phyloP scores from a whole-genome alignment of 768 basidiomycete genomes.

The Pleurotus ostreatus region DNA sequence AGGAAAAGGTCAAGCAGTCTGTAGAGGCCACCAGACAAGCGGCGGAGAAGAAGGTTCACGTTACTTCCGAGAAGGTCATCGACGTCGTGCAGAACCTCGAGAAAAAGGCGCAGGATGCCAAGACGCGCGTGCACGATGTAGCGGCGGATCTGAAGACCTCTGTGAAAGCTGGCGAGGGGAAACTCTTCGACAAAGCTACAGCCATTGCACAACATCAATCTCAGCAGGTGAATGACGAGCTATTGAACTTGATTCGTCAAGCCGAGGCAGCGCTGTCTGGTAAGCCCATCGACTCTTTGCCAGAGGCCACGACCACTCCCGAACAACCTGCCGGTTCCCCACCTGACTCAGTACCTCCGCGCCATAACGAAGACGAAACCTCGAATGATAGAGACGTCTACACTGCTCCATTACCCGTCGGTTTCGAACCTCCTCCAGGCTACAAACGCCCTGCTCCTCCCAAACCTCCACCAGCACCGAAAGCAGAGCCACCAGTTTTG shows the following conservation, averaged over 20 bases:
- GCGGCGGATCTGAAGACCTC: constrained; percentile 45
- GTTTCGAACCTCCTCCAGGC: constrained; percentile 92
- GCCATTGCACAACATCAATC: constrained; percentile 42
- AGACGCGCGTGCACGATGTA: constrained; percentile 39
- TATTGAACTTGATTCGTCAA: constrained; percentile 62
- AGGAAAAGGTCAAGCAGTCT: constrained; percentile 27
- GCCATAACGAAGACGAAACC: constrained; percentile 14
- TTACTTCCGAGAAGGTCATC: constrained; percentile 33
- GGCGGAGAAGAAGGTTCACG: constrained; percentile 31
- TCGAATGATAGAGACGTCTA: constrained; percentile 46
- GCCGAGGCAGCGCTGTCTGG: constrained; percentile 69
- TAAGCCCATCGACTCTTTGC: constrained; percentile 28
- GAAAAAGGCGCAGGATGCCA: constrained; percentile 26
- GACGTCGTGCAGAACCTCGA: constrained; percentile 13
- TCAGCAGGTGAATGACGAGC: constrained; percentile 54
- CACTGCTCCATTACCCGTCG: constrained; percentile 75
- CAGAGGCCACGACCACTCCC: constrained; percentile 18
- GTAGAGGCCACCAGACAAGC: constrained; percentile 22
- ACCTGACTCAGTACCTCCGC: constrained; percentile 15
- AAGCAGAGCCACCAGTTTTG: constrained; percentile 14
- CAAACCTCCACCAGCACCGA: constrained; percentile 32
- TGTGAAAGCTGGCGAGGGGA: constrained; percentile 31
- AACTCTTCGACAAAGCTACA: constrained; percentile 30
- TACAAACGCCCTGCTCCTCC: constrained; percentile 61
- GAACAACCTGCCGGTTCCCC: constrained; percentile 22